Percentiles rank a stretch among this genome's conserved stretches.
phyloP scores from a whole-genome alignment of 345 rosid species.

The Brassica carinata region DNA sequence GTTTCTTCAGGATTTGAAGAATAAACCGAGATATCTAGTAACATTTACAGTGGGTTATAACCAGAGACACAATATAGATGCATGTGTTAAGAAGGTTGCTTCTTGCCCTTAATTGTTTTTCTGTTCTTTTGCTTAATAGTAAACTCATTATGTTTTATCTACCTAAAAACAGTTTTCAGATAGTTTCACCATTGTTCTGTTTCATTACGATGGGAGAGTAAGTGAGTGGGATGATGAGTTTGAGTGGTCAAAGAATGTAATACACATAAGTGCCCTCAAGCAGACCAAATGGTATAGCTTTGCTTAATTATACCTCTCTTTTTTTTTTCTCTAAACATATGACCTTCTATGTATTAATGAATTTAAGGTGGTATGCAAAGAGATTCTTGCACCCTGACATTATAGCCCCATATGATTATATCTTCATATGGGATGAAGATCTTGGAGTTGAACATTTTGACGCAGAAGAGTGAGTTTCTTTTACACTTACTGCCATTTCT shows the following conservation, averaged over 20 bases:
- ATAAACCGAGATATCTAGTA: conserved; percentile 72
- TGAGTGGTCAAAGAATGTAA: conserved; percentile 85
- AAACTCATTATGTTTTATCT: conserved; percentile 35
- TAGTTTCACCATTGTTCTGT: conserved; percentile 75
- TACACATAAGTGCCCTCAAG: conserved; percentile 69
- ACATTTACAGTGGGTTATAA: conserved; percentile 82
- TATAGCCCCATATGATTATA: conserved; percentile 75
- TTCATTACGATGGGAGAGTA: conserved; percentile 83
- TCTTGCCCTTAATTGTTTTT: neutral
- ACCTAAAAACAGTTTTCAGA: conserved; percentile 63
- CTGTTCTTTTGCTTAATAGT: neutral
- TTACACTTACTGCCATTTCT: neutral
- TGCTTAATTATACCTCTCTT: neutral
- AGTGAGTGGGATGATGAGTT: conserved; percentile 84
- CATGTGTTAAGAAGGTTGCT: conserved; percentile 74
- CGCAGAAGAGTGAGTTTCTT: conserved; percentile 60
- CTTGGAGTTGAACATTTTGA: conserved; percentile 86
- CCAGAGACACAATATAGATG: conserved; percentile 67
- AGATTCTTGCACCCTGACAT: conserved; percentile 94
- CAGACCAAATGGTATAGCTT: conserved; percentile 79
- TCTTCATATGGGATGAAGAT: conserved; percentile 97
- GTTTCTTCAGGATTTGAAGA: conserved; percentile 65
- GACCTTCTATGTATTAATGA: conserved; percentile 14
- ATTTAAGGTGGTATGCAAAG: conserved; percentile 88
- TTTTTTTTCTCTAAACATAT: neutral